Evolutionary conservation across 176 grass and related monocot genomes (phyloP).

Genomic region (Olyra latifolia): DNA sequence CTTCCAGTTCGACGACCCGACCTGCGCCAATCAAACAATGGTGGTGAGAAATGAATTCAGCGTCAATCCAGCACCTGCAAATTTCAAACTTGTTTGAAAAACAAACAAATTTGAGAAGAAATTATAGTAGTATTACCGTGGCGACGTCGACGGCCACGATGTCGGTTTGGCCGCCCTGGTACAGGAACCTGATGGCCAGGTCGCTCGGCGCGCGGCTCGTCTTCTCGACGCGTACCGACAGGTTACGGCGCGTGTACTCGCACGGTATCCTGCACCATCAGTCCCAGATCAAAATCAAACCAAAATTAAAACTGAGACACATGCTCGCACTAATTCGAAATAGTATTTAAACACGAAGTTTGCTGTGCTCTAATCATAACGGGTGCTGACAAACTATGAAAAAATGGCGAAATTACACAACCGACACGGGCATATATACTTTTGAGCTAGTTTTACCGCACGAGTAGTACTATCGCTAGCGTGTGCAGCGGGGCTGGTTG

Average conservation of each 20-base stretch:
- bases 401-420: background rate
- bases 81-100: background rate
- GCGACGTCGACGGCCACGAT: constrained; percentile 77
- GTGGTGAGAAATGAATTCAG: background rate
- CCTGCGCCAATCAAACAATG: constrained; percentile 11
- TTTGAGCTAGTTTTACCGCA: background rate
- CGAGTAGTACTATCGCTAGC: background rate
- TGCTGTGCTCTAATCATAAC: background rate
- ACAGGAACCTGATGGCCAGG: constrained; percentile 62
- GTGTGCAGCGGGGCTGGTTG: background rate
- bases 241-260: constrained; percentile 58
- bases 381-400: background rate
- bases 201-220: constrained; percentile 35
- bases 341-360: background rate
- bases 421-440: background rate
- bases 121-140: constrained; percentile 33
- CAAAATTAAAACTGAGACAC: background rate
- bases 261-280: constrained; percentile 51
- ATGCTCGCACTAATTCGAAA: too few species aligned
- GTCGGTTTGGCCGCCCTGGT: constrained; percentile 79
- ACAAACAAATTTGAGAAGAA: too few species aligned
- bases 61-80: background rate
- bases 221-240: constrained; percentile 65
- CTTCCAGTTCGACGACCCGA: constrained; percentile 58
- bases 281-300: background rate